Percentiles rank a stretch among this genome's conserved stretches.
Evolutionary conservation across 441 rosid species (phyloP).

Genomic region (Aquilaria agallochum): DNA sequence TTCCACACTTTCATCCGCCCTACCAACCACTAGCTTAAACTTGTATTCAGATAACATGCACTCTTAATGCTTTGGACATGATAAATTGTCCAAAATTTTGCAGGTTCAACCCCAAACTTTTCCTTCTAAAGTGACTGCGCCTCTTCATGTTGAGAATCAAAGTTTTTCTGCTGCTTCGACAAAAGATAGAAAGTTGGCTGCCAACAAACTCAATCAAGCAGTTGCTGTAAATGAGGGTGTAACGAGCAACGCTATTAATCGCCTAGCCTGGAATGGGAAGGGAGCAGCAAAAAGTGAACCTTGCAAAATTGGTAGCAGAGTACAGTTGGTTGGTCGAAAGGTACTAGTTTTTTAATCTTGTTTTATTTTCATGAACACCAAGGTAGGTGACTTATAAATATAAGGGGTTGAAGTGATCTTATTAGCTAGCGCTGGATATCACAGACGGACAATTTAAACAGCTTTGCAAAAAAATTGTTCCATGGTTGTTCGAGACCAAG

Average conservation of each 20-base stretch:
- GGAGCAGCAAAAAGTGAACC: slow-evolving; percentile 17
- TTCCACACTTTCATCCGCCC: neutral
- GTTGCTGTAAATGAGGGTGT: slow-evolving; percentile 40
- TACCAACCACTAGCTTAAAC: neutral
- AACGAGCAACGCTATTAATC: slow-evolving; percentile 16
- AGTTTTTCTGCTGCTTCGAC: slow-evolving; percentile 11
- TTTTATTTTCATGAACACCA: neutral
- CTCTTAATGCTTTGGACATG: neutral
- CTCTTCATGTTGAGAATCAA: slow-evolving; percentile 23
- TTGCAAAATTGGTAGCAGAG: slow-evolving; percentile 15
- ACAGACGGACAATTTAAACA: neutral
- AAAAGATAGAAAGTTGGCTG: slow-evolving; percentile 19
- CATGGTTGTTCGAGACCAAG: neutral
- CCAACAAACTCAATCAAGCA: slow-evolving; percentile 13
- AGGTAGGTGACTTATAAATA: too few species aligned
- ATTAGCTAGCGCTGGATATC: neutral
- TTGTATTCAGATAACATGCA: neutral
- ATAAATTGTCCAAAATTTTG: slow-evolving; percentile 10
- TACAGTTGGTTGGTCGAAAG: slow-evolving; percentile 28
- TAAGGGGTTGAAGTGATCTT: neutral
- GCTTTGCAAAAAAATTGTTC: neutral
- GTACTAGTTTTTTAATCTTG: slow-evolving; percentile 19
- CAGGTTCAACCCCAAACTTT: slow-evolving; percentile 29
- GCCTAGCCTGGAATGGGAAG: slow-evolving; percentile 19
- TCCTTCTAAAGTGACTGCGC: slow-evolving; percentile 20